phyloP scores from a whole-genome alignment of 192 early-diverging fungal genomes.

The Mortierella claussenii region DNA sequence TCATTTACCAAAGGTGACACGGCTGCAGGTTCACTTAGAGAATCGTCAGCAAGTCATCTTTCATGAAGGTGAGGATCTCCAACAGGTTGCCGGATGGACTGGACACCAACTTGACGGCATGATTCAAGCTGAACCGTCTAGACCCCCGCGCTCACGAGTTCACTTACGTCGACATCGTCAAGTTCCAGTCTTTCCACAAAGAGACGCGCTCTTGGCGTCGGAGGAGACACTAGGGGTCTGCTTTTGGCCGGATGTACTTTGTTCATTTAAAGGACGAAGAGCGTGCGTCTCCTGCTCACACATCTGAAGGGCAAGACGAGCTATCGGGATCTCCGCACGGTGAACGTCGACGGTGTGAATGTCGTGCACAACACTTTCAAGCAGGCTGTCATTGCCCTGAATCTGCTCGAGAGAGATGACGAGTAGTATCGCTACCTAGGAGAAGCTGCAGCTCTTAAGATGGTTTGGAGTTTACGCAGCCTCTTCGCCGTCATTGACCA shows the following conservation, averaged over 20 bases:
- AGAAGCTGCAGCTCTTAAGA: slow-evolving; percentile 3
- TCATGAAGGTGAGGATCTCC: not conserved
- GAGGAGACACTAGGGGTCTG: not conserved
- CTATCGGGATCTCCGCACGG: slow-evolving; percentile 19
- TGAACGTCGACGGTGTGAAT: too few species aligned
- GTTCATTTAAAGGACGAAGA: slow-evolving; percentile 15
- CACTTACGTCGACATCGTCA: slow-evolving; percentile 8
- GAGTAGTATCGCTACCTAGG: slow-evolving; percentile 17
- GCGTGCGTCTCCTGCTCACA: slow-evolving; percentile 10
- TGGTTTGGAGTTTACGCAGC: not conserved
- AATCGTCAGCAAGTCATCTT: slow-evolving; percentile 22
- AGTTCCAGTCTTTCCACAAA: slow-evolving; percentile 12
- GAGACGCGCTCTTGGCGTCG: not conserved
- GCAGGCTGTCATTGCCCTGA: slow-evolving; percentile 9
- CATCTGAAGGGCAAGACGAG: slow-evolving; percentile 14
- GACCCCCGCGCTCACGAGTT: slow-evolving; percentile 2
- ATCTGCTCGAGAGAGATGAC: slow-evolving; percentile 27
- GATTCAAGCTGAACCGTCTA: slow-evolving; percentile 9
- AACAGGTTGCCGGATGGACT: slow-evolving; percentile 15
- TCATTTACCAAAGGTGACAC: slow-evolving; percentile 24
- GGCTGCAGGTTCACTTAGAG: slow-evolving; percentile 29
- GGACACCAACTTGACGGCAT: slow-evolving; percentile 12
- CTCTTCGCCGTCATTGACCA: slow-evolving; percentile 20
- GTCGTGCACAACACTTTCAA: slow-evolving; percentile 11
- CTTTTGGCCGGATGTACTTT: slow-evolving; percentile 9